Base-by-base conservation (phyloP, 2,329 filamentous ascomycete species). In the Alternaria longipes region DNA sequence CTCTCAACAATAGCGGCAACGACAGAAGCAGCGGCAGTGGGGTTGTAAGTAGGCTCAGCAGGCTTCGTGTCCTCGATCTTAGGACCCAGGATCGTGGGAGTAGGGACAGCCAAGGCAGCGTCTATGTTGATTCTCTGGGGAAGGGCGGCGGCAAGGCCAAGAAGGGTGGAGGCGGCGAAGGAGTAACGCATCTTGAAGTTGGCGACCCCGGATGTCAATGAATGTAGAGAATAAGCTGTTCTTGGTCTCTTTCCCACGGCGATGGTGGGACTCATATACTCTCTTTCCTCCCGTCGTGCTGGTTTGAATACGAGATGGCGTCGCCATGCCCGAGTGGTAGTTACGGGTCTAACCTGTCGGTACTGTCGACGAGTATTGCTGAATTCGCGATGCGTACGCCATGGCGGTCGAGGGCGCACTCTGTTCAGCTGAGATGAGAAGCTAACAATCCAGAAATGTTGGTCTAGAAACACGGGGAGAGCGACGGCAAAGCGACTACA, bases 121-220 rank as follows among this genome's bases (percentile, higher is more conserved):
- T 76, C 75, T 24, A 79, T 73, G 57, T 82, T 74, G 45, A 82
- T 79, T 7, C 67, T 61, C 52, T 72, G 63, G 44, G 71, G 70
- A 50, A 68, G 62, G 41, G 70, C 68, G 32, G 64, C 64, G n/a
- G 63, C 65, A 46, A 71, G 59, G 38, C 66, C 36, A 42, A 54
- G 49, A 49, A 61, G 18, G 42, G 36, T 42, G 22, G 69, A 68
- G 47, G 62, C 60, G 52, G 63, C 59, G 34, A 69, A 41, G 16
- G 66, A 28, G 61, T 69, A 67, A 62, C 69, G 69, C 70, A 74
- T 74, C 8, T 66, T 67, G 62, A 60, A 6, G 2, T 30, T 30
- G 3, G 8, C 8, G 6, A 30, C 2, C 28, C 28, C 8, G 4
- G 28, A 30, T 30, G 1, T 30, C 0, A 11, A 11, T 1, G 9